These are phyloP conservation scores for Monilinia aucupariae DNA, from an alignment of 2,329 filamentous ascomycete species.

Conservation along the genomic window DNA sequence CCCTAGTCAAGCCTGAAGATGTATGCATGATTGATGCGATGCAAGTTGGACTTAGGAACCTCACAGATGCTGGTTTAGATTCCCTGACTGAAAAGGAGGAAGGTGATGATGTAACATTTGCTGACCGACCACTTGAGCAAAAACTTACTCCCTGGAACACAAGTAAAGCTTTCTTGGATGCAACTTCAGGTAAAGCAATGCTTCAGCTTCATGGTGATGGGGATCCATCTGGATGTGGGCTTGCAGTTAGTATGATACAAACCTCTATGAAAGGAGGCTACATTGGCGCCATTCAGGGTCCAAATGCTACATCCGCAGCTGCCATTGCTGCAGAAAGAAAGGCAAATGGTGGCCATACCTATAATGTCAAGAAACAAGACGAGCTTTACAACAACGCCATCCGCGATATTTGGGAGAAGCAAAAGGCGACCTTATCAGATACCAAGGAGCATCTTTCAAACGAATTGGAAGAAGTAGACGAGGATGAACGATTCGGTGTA, in stretches of 20 bases:
- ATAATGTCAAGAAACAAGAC: constrained; percentile 94
- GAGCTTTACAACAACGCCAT: constrained; percentile 89
- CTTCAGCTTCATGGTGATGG: constrained; percentile 89
- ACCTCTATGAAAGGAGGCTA: constrained; percentile 98
- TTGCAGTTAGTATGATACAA: constrained; percentile 95
- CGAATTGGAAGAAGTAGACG: constrained; percentile 41
- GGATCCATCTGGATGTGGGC: constrained; percentile 86
- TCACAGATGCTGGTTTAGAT: constrained; percentile 86
- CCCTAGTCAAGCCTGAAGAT: constrained; percentile 92
- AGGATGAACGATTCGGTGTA: constrained; percentile 48
- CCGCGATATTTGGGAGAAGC: constrained; percentile 84
- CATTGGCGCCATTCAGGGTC: constrained; percentile 70
- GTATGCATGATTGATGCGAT: constrained; percentile 92
- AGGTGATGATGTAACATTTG: constrained; percentile 40
- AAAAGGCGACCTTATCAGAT: constrained; percentile 73
- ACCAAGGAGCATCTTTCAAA: constrained; percentile 60
- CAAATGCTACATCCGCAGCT: constrained; percentile 65
- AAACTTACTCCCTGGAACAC: constrained; percentile 95
- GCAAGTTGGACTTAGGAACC: constrained; percentile 88
- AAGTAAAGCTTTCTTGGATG: constrained; percentile 93
- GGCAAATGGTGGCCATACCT: constrained; percentile 88
- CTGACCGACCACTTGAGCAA: constrained; percentile 68
- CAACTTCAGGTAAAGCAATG: constrained; percentile 94
- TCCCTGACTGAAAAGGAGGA: constrained; percentile 58
- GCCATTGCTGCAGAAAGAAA: constrained; percentile 69